These are phyloP conservation scores for Metarhizium anisopliae DNA, from an alignment of 2,329 filamentous ascomycete genomes.

Conservation along the genomic window DNA sequence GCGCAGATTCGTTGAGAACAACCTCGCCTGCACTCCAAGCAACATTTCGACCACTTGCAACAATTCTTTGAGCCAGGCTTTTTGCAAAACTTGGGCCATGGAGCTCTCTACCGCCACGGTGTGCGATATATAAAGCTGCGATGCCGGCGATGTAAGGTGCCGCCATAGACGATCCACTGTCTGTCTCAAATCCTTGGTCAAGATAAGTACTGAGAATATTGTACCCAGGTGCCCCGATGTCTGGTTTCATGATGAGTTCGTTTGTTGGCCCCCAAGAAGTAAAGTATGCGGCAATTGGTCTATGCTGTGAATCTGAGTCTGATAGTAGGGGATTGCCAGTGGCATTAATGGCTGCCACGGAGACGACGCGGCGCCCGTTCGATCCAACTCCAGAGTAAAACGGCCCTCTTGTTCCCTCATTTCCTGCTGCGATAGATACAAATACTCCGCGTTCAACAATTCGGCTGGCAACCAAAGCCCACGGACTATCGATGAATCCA, in stretches of 20 bases:
- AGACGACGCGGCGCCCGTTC: conserved; percentile 23
- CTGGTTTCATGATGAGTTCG: conserved; percentile 41
- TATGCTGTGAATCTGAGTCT: conserved; percentile 15
- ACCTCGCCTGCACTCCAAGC: conserved; percentile 17
- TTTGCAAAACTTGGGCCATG: conserved; percentile 27
- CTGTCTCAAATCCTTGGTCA: conserved; percentile 31
- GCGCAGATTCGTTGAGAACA: conserved; percentile 13
- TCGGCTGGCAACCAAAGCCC: conserved; percentile 30
- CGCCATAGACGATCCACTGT: conserved; percentile 49
- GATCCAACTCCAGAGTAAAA: conserved; percentile 32
- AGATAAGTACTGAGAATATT: conserved; percentile 41
- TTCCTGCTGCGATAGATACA: conserved; percentile 42
- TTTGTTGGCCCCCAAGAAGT: conserved; percentile 44
- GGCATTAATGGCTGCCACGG: conserved; percentile 30
- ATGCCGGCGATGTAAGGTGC: conserved; percentile 44
- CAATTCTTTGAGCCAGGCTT: conserved; percentile 23
- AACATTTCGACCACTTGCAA: conserved; percentile 23
- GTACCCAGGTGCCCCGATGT: conserved; percentile 39
- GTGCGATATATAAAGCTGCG: conserved; percentile 35
- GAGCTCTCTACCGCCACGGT: conserved; percentile 29
- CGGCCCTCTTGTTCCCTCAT: conserved; percentile 37
- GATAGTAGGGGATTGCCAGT: conserved; percentile 30
- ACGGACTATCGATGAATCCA: conserved; percentile 32
- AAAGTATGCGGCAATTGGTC: conserved; percentile 32
- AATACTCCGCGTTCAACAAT: conserved; percentile 37